These are phyloP conservation scores for Ophiocytium majus DNA, from an alignment of 352 stramenopile species.

Conservation along the genomic window DNA sequence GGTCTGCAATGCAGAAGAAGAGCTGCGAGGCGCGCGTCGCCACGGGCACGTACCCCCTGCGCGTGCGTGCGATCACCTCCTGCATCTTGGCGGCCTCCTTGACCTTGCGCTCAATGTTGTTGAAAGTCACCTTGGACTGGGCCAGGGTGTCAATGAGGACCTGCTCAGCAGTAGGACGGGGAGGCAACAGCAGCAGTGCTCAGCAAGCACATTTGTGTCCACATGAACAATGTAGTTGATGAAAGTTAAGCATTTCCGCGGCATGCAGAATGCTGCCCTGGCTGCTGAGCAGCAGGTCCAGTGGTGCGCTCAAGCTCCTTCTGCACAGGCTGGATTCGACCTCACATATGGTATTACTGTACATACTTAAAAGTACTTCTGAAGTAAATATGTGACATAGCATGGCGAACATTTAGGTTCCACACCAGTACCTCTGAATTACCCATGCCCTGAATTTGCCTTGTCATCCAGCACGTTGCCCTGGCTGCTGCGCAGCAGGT, in stretches of 20 bases:
- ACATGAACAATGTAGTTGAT: too few species aligned
- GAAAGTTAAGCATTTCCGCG: too few species aligned
- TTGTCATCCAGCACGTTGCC: constrained; percentile 87
- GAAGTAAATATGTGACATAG: background rate
- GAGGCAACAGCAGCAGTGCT: background rate
- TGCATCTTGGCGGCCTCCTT: constrained; percentile 83
- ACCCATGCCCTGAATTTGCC: constrained; percentile 62
- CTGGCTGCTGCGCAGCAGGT: constrained; percentile 79
- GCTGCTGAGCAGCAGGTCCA: constrained; percentile 82
- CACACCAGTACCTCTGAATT: too few species aligned
- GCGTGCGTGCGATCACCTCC: constrained; percentile 81
- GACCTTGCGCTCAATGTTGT: constrained; percentile 89
- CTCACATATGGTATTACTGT: too few species aligned
- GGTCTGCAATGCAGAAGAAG: constrained; percentile 89
- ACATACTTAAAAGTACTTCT: too few species aligned
- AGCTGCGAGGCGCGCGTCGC: constrained; percentile 76
- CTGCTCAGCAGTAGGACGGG: constrained; percentile 21
- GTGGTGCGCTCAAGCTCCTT: constrained; percentile 85
- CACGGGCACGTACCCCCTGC: constrained; percentile 82
- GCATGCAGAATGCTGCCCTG: constrained; percentile 86
- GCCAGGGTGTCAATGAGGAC: constrained; percentile 86
- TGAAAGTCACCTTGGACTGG: constrained; percentile 83
- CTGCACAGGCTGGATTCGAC: constrained; percentile 75
- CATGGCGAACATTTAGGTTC: background rate
- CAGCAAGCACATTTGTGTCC: too few species aligned